These are phyloP conservation scores for Phytophthora palmivora DNA, from an alignment of 352 stramenopile species.

Conservation along the genomic window DNA sequence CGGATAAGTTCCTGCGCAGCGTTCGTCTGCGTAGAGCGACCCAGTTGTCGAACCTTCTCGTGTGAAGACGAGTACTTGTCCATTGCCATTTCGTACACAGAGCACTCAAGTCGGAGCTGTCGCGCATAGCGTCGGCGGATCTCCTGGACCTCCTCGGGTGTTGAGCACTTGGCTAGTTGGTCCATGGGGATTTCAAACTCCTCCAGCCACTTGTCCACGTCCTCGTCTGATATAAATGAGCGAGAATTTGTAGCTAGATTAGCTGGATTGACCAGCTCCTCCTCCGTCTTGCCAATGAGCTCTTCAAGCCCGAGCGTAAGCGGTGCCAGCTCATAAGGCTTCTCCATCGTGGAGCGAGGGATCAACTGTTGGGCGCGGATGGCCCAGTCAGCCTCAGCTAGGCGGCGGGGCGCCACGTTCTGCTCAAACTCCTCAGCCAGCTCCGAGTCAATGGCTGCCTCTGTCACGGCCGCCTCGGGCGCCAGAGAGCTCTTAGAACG, in stretches of 20 bases:
- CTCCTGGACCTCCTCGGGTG: conserved; percentile 54
- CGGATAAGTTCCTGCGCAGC: conserved; percentile 66
- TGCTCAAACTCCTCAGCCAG: conserved; percentile 26
- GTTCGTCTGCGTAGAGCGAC: conserved; percentile 58
- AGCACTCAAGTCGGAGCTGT: conserved; percentile 80
- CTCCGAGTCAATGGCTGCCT: conserved; percentile 22
- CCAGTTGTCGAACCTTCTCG: conserved; percentile 58
- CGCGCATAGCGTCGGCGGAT: conserved; percentile 75
- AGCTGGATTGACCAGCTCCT: conserved; percentile 14
- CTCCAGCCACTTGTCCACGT: conserved; percentile 81
- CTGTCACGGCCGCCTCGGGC: conserved; percentile 17
- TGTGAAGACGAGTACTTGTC: conserved; percentile 63
- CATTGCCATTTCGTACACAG: conserved; percentile 84
- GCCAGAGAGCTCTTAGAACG: conserved; percentile 46
- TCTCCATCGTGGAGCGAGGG: conserved; percentile 54
- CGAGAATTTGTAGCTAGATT: conserved; percentile 30
- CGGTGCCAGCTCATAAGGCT: conserved; percentile 41
- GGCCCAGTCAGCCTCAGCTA: conserved; percentile 64
- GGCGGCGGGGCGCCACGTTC: conserved; percentile 24
- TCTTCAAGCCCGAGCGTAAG: conserved; percentile 35
- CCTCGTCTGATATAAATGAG: conserved; percentile 63
- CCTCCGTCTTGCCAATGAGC: conserved; percentile 16
- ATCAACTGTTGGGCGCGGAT: conserved; percentile 58
- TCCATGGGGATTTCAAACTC: conserved; percentile 62
- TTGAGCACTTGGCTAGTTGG: conserved; percentile 57